Evolutionary conservation across 2,329 filamentous ascomycete species (phyloP).

Genomic region (Epichloe hybrida): DNA sequence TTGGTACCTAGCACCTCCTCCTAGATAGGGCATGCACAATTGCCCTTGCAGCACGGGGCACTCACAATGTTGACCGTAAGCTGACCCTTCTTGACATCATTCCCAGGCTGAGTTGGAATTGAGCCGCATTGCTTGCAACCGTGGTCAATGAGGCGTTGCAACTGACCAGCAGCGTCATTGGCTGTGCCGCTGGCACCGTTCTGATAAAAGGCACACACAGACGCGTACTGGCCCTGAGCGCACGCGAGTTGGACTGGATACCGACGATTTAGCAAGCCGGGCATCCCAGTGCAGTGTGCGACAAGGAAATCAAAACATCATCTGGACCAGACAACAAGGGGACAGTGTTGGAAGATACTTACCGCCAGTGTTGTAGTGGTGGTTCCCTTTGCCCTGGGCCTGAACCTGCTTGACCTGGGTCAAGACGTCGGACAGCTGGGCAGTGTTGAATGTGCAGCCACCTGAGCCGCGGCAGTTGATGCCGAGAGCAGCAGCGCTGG

Average conservation of each 20-base stretch:
- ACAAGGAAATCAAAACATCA: too few relatives aligned
- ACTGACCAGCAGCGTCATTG: slow-evolving; percentile 6
- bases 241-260: slow-evolving; percentile 9
- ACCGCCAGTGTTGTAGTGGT: slow-evolving; percentile 6
- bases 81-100: slow-evolving; percentile 9
- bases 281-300: background rate
- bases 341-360: background rate
- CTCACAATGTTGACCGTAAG: slow-evolving; percentile 9
- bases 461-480: slow-evolving; percentile 11
- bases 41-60: slow-evolving; percentile 7
- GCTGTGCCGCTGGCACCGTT: slow-evolving; percentile 7
- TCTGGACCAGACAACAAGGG: too few relatives aligned
- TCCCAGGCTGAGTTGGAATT: slow-evolving; percentile 8
- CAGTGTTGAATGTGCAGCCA: slow-evolving; percentile 6
- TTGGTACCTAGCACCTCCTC: background rate
- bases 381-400: slow-evolving; percentile 7
- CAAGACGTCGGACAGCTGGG: slow-evolving; percentile 4
- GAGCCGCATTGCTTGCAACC: slow-evolving; percentile 8
- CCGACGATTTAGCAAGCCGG: background rate
- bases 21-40: slow-evolving; percentile 4
- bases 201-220: slow-evolving; percentile 10
- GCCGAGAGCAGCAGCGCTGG: slow-evolving; percentile 6
- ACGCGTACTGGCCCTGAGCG: slow-evolving; percentile 6
- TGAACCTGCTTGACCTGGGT: slow-evolving; percentile 6
- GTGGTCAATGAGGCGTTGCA: slow-evolving; percentile 8